Evolutionary conservation across 495 filamentous ascomycete species (phyloP), one percentile per base, ranked within the genome.

Genomic region (Podospora pseudocomata): DNA sequence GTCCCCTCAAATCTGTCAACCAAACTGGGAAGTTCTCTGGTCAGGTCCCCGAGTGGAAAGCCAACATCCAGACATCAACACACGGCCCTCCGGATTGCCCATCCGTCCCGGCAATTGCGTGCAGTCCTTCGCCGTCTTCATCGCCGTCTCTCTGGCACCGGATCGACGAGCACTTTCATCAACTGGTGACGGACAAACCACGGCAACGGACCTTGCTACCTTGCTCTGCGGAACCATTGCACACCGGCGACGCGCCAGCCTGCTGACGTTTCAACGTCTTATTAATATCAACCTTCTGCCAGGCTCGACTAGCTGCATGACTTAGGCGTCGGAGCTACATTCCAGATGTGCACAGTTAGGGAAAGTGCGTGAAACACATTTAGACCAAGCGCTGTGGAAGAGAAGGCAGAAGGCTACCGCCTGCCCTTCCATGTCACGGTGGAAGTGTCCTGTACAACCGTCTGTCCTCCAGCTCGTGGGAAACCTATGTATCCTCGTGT

Each of bases 1-100:
- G 68, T 63, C 56, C 39, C 39, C 28, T 55, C 60, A 66, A 60
- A 70, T 70, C 68, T 66, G 60, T 57, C 64, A 63, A 55, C 53
- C 44, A 63, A 23, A 44, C 20, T 20, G 16, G 26, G 26, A 49
- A 49, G 61, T 9, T 18, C 9, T 34, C 34, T 63, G 61, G 61
- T 34, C 26, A 63, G 61, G 61, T 34, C 61, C 32, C 32, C 61
- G 61, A 44, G 6, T 61, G 59, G 27, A 18, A 58, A 58, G 59
- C 59, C 59, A 61, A 61, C 20, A 61, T 18, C 19, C 6, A 18
- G 19, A 6, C 11, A 61, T 28, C 27, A 61, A 19, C 59, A 61
- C 16, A 49, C 39, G 39, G 39, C 59, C 61, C 34, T 23, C 61
- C 61, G 61, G 61, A 63, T 34, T 44, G n/a, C 16, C 4, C 28